These are phyloP conservation scores for Penicillium vulpinum DNA, from an alignment of 2,329 filamentous ascomycete genomes.

Conservation along the genomic window DNA sequence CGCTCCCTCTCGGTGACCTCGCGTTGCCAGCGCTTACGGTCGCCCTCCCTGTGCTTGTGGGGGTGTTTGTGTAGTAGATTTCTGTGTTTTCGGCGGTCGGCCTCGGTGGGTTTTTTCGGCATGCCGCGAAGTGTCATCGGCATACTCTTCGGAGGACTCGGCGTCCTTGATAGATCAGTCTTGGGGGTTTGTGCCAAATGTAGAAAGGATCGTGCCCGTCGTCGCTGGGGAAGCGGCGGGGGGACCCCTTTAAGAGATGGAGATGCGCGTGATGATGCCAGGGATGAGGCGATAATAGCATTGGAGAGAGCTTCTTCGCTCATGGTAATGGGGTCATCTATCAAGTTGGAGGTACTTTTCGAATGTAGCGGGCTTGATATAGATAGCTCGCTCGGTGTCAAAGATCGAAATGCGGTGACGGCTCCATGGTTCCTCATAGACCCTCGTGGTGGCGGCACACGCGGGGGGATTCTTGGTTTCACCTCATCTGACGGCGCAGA, in stretches of 20 bases:
- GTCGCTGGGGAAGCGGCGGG: slow-evolving; percentile 41
- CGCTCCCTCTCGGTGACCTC: slow-evolving; percentile 48
- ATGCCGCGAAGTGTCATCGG: slow-evolving; percentile 46
- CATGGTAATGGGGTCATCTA: slow-evolving; percentile 28
- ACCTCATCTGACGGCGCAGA: slow-evolving; percentile 18
- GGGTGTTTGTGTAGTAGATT: slow-evolving; percentile 47
- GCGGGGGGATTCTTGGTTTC: slow-evolving; percentile 30
- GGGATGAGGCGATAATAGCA: slow-evolving; percentile 50
- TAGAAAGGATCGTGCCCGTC: slow-evolving; percentile 40
- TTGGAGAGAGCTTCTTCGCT: slow-evolving; percentile 45
- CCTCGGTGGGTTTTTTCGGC: slow-evolving; percentile 41
- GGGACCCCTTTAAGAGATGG: slow-evolving; percentile 38
- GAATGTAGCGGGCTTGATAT: slow-evolving; percentile 27
- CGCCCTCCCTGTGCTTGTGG: slow-evolving; percentile 51
- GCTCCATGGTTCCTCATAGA: slow-evolving; percentile 14
- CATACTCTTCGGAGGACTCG: slow-evolving; percentile 42
- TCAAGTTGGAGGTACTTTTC: slow-evolving; percentile 27
- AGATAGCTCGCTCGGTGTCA: slow-evolving; percentile 30
- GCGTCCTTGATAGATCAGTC: slow-evolving; percentile 30
- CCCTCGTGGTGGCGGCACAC: slow-evolving; percentile 16
- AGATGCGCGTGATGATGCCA: slow-evolving; percentile 45
- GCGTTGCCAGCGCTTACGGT: slow-evolving; percentile 48
- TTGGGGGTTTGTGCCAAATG: slow-evolving; percentile 33
- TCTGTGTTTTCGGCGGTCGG: slow-evolving; percentile 32
- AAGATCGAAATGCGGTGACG: slow-evolving; percentile 16